These are phyloP conservation scores for Serendipita sp. DNA, from an alignment of 768 basidiomycete species.

Conservation along the genomic window DNA sequence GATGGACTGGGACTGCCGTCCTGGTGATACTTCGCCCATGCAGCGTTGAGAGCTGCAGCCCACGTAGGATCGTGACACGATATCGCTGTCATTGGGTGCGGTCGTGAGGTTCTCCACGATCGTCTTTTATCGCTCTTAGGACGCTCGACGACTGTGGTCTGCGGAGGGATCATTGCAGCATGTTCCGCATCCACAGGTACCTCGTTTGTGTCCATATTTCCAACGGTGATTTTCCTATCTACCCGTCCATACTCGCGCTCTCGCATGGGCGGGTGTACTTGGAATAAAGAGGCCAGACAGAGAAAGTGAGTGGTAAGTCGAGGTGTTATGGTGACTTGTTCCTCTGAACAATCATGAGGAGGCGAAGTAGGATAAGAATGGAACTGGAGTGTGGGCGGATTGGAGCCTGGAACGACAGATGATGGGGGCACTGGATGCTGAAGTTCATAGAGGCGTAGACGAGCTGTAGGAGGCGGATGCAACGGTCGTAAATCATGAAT, in stretches of 20 bases:
- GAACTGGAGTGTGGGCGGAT: not conserved
- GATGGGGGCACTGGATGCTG: not conserved
- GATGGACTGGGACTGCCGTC: not conserved
- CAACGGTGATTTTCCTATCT: not conserved
- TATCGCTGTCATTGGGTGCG: constrained; percentile 1
- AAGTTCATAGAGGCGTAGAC: not conserved
- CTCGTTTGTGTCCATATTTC: not conserved
- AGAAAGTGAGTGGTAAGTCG: not conserved
- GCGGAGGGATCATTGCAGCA: no score
- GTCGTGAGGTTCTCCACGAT: not conserved
- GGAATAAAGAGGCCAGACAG: not conserved
- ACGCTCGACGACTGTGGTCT: not conserved
- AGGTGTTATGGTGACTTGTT: not conserved
- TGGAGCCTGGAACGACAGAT: not conserved
- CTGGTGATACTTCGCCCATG: not conserved
- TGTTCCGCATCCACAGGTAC: not conserved
- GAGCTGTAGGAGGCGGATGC: constrained; percentile 1
- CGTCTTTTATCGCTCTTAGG: constrained; percentile 5
- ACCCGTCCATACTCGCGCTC: not conserved
- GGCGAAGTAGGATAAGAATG: not conserved
- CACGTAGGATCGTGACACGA: not conserved
- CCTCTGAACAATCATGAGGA: not conserved
- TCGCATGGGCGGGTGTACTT: not conserved
- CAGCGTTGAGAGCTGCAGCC: not conserved
- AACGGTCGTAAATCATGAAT: constrained; percentile 2